Evolutionary conservation across 2,329 filamentous ascomycete genomes (phyloP).

Genomic region (Trichoderma sp.): DNA sequence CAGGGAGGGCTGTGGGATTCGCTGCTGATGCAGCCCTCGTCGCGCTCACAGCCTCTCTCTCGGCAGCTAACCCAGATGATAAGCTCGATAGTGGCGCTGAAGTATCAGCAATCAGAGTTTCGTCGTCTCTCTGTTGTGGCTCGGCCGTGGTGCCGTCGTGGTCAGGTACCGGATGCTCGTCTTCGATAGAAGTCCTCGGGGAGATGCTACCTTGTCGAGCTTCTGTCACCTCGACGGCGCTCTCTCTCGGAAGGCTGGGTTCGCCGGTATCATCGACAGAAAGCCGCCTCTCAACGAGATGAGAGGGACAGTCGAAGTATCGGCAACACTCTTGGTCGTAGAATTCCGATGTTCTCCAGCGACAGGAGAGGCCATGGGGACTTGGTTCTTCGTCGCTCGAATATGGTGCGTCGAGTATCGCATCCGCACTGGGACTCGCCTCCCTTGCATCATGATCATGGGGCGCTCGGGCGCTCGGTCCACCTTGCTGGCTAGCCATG

Average conservation of each 20-base stretch:
- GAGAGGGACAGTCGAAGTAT: constrained; percentile 51
- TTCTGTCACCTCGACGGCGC: constrained; percentile 2
- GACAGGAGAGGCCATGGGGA: constrained; percentile 30
- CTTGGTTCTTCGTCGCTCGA: constrained; percentile 34
- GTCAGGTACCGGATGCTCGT: not conserved
- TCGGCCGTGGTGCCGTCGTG: not conserved
- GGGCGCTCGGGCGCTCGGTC: constrained; percentile 25
- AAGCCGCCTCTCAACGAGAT: constrained; percentile 40
- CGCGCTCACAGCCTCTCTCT: not conserved
- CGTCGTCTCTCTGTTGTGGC: not conserved
- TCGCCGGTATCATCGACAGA: constrained; percentile 30
- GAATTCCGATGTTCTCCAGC: constrained; percentile 39
- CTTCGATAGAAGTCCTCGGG: not conserved
- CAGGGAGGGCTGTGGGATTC: constrained; percentile 16
- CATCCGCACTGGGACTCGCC: constrained; percentile 23
- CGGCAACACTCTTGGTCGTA: constrained; percentile 46
- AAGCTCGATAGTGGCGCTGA: not conserved
- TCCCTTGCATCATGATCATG: constrained; percentile 17
- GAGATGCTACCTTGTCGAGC: constrained; percentile 1
- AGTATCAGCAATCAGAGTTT: not conserved
- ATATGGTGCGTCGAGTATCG: constrained; percentile 40
- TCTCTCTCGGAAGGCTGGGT: constrained; percentile 14
- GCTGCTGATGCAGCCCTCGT: not conserved
- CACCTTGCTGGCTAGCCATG: constrained; percentile 36
- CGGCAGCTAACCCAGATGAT: not conserved